Base-by-base conservation (phyloP, 805 yeast genomes). In the Scheffersomyces amazonensis region DNA sequence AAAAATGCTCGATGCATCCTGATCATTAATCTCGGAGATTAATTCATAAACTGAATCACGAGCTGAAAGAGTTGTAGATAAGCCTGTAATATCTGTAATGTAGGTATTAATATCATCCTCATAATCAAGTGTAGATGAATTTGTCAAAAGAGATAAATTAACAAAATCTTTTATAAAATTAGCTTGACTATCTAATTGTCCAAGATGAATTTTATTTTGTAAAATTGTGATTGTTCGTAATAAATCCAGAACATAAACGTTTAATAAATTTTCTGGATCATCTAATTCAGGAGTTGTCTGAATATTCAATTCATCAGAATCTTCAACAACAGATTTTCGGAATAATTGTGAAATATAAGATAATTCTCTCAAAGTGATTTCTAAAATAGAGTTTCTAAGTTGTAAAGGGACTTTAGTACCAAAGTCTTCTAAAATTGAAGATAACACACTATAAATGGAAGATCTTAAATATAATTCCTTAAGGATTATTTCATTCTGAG, bases 31-130 rank as follows among this genome's bases (percentile, higher is more conserved):
- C 16, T 78, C 81, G 0, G 75, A 60, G 4, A 86, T 46, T 23
- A 78, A 73, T 20, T 82, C 87, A 19, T 69, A 66, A 1, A 81
- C 64, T 0, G 84, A 73, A 34, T 80, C 83, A 37, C 98, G 73
- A 1, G 81, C 74, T 2, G 73, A 58, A 1, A 47, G 31, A 4
- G 74, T 76, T 0, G 81, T 63, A 0, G 81, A 63, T 22, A 89
- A 69, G 1, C 88, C 96, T 2, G 87, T 71, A 40, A 86, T 89
- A 24, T 78, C 83, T 2, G 89, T 76, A 5, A 87, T 85, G 56
- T 78, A 88, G 3, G 58, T 60, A 51, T 89, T 87, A 52, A 80
- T 75, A 52, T 89, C 90, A 2, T 63, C 66, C 3, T 59, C 55
- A 71, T 82, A 86, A 4, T 71, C 73, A 24, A 68, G 73, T 21